phyloP scores from a whole-genome alignment of 257 asterid species.

The Solanum sejunctum region DNA sequence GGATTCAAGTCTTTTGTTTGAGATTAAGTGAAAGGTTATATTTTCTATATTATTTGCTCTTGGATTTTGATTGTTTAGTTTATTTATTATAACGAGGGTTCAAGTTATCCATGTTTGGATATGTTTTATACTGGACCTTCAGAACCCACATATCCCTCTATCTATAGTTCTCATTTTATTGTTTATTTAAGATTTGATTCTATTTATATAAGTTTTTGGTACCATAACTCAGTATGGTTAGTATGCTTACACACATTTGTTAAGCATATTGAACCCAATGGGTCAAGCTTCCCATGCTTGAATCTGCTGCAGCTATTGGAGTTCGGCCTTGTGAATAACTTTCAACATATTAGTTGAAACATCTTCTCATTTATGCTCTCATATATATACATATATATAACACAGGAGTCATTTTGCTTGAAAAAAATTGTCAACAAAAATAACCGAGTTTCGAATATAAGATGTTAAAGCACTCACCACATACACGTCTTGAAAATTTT shows the following conservation, averaged over 20 bases:
- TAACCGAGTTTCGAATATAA: background rate
- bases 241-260: background rate
- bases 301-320: background rate
- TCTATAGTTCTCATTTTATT: background rate
- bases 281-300: background rate
- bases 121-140: background rate
- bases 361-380: background rate
- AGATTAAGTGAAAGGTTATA: background rate
- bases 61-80: background rate
- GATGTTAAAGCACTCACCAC: slow-evolving; percentile 52
- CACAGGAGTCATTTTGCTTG: background rate
- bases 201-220: background rate
- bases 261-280: background rate
- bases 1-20: background rate
- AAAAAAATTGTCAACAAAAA: background rate
- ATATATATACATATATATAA: background rate
- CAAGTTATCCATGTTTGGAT: background rate
- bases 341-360: background rate
- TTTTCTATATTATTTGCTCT: background rate
- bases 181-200: background rate
- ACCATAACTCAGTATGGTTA: background rate
- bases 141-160: background rate
- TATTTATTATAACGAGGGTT: background rate
- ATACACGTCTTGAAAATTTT: slow-evolving; percentile 88
- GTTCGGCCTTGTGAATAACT: background rate